phyloP scores from a whole-genome alignment of 2,329 filamentous ascomycete species.

The Diaporthe humulicola region DNA sequence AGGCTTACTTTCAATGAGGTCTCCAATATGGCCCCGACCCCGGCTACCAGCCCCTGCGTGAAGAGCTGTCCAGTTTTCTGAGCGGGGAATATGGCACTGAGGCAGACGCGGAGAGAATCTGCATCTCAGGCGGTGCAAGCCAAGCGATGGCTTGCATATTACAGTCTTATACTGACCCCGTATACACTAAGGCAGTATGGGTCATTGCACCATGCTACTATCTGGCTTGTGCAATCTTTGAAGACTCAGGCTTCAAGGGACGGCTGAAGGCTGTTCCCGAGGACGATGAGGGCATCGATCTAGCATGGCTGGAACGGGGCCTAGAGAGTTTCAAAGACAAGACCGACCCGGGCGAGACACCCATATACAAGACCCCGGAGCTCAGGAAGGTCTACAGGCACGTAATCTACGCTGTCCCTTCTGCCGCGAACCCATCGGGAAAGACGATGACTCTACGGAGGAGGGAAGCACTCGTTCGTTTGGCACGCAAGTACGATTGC shows the following conservation, averaged over 20 bases:
- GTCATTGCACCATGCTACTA: conserved; percentile 87
- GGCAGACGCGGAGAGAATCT: conserved; percentile 71
- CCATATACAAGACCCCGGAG: conserved; percentile 61
- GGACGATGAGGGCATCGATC: conserved; percentile 81
- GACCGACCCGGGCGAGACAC: conserved; percentile 37
- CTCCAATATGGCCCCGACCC: conserved; percentile 81
- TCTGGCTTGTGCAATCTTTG: conserved; percentile 87
- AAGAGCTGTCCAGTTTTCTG: conserved; percentile 79
- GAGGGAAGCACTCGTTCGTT: conserved; percentile 76
- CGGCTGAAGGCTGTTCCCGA: conserved; percentile 80
- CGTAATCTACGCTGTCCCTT: conserved; percentile 89
- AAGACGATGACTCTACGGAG: conserved; percentile 81
- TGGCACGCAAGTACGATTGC: conserved; percentile 84
- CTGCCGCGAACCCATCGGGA: conserved; percentile 89
- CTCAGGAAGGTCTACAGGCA: conserved; percentile 86
- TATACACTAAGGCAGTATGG: conserved; percentile 82
- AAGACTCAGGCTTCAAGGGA: conserved; percentile 80
- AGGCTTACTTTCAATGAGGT: conserved; percentile 11
- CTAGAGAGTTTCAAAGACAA: conserved; percentile 53
- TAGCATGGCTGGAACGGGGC: conserved; percentile 68
- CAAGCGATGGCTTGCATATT: conserved; percentile 85
- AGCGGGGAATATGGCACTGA: conserved; percentile 67
- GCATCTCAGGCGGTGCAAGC: conserved; percentile 86
- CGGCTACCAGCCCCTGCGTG: conserved; percentile 78
- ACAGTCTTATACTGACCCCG: conserved; percentile 84